A percentile compares a stretch with the other conserved stretches of the same genome.
Conservation (phyloP, 345 rosid species). For the Salix arbutifolia region DNA sequence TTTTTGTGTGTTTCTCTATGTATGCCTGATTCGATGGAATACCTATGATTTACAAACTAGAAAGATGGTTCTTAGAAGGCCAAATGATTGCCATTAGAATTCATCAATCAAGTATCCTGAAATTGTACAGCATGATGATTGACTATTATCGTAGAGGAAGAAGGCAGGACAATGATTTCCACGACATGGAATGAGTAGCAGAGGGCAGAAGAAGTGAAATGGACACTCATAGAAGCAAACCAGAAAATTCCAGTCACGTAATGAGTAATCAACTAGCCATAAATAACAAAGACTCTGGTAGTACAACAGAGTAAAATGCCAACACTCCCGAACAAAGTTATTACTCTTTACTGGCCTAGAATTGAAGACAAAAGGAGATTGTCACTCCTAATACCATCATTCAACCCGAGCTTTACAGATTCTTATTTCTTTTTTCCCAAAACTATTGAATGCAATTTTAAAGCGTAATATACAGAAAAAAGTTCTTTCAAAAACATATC, state of each 20-base stretch:
- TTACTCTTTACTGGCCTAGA: neutral
- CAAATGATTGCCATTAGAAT: neutral
- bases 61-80: no score
- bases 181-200: neutral
- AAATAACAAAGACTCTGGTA: no score
- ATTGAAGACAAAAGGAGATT: neutral
- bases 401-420: neutral
- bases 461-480: no score
- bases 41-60: no score
- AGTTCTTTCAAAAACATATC: neutral
- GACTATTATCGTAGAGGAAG: no score
- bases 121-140: neutral
- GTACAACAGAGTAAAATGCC: neutral
- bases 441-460: neutral
- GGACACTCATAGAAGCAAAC: no score
- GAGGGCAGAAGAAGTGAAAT: neutral
- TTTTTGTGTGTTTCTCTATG: no score
- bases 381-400: neutral
- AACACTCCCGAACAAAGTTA: neutral
- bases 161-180: neutral
- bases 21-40: no score
- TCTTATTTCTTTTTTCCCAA: neutral
- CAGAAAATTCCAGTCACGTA: no score
- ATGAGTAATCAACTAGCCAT: no score
- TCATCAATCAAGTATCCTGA: neutral